Conservation (phyloP, 768 basidiomycete species). For the Gyrodon lividus region DNA sequence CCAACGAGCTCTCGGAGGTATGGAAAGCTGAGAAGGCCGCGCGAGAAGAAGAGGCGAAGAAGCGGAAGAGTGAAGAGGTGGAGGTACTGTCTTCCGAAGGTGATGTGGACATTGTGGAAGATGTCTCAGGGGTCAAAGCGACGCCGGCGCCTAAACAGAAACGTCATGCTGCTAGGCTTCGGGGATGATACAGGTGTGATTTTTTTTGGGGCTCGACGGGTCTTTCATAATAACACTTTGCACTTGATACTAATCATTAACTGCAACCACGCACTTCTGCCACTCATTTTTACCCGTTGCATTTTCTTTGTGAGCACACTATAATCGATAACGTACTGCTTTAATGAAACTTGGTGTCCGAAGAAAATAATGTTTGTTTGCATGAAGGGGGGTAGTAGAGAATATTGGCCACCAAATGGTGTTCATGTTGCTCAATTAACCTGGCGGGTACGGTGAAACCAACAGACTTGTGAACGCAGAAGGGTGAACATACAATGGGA, state of each 20-base stretch:
- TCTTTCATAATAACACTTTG: constrained; percentile 6
- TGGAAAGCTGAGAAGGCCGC: constrained; percentile 49
- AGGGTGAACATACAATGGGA: too few species aligned
- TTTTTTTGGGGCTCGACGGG: background rate
- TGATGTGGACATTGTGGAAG: constrained; percentile 41
- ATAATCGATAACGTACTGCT: constrained; percentile 15
- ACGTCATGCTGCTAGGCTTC: constrained; percentile 24
- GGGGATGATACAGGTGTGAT: constrained; percentile 23
- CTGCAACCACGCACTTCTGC: constrained; percentile 1
- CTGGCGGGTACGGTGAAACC: too few species aligned
- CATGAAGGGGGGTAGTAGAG: background rate
- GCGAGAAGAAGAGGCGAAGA: constrained; percentile 34
- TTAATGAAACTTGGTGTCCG: background rate
- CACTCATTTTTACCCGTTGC: background rate
- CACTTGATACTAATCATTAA: background rate
- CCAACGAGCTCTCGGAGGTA: constrained; percentile 47
- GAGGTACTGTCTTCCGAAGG: constrained; percentile 34
- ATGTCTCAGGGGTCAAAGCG: constrained; percentile 14
- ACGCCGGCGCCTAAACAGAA: constrained; percentile 10
- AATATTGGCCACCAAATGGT: too few species aligned
- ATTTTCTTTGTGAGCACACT: constrained; percentile 14
- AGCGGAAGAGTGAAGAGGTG: constrained; percentile 25
- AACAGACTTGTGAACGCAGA: too few species aligned
- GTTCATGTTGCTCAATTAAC: too few species aligned
- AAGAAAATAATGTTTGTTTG: background rate